Base-by-base conservation (phyloP, 2,329 filamentous ascomycete genomes). In the Sordariomycetes sp. region DNA sequence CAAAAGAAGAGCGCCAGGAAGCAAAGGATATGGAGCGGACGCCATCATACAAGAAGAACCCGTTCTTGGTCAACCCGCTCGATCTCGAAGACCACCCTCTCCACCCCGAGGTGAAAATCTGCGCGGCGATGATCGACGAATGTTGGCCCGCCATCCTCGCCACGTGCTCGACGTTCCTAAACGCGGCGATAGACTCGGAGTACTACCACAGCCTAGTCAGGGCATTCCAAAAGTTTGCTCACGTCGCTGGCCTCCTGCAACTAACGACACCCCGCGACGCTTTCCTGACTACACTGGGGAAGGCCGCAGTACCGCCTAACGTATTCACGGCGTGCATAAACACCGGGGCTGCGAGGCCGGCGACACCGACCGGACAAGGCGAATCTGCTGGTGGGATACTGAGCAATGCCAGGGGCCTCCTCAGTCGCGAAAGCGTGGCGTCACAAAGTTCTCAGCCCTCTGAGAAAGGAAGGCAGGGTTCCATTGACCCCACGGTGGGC, bases 121-220 rank as follows among this genome's bases (percentile, higher is more conserved):
- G 89, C 64, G 89, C 90, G 13, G 80, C 80, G 10, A 86, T 99
- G 57, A 87, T 99, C 25, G 89, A 95, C 3, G 81, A 89, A 62
- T 97, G 92, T 68, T 99, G 94, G 94, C 94, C 94, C 53, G 94
- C 94, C 13, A 85, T 97, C 45, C 80, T 99, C 54, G 92, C 94
- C 1, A 94, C 90, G 1, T 96, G 90, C 64, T 99, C 94, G 0
- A 96, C 92, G 0, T 99, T 97, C 66, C 74, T 99, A 20, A 95
- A 95, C 66, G 89, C 94, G 34, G 85, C 92, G 0, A 75, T 99
- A 3, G 94, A 99, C 67, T 87, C 89, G 1, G 90, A 96, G 56
- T 96, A 94, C 64, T 99, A 97, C 64, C 91, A 96, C 62, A 84
- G 86, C 10, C 75, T 99, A 1, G 92, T 99, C 25, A 82, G 94